Evolutionary conservation across 169 alveolate species (phyloP), one percentile per base, ranked within the genome.

Genomic region (Plasmodium gaboni): DNA sequence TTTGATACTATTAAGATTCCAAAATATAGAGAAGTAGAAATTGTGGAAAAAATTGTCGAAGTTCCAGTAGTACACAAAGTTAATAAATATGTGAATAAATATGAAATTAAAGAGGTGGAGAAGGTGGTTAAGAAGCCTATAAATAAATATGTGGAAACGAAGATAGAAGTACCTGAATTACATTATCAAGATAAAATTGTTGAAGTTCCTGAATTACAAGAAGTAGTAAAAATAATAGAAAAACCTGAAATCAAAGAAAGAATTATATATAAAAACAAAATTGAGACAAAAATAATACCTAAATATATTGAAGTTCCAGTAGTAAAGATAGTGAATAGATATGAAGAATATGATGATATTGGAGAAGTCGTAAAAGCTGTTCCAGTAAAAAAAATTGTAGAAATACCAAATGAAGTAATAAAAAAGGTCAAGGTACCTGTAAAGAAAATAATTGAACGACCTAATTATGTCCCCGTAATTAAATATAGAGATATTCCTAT

Each of bases 151-250:
- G 95, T 94, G 7, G 96, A 94, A 65, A 94, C 93, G 17, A 72
- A 89, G 38, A 93, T 94, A 3, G 96, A 94, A 67, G 94, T 92
- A 1, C 95, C 96, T n/a, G 95, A 94, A 26, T 72, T 94, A 2
- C 95, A 94, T 71, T 92, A 71, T 65, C 83, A 73, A 73, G 96
- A 94, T 53, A 89, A 76, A 73, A 92, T 94, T 12, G 94, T 94
- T 1, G 96, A 94, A 61, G 96, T 94, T 8, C 96, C 96, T 10
- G 96, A 94, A 71, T 74, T 92, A 73, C 96, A 94, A 72, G 96
- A 94, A 59, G 51, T 94, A 26, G 88, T 93, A 38, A 94, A 94
- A 60, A 76, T 94, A 6, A 93, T 94, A 0, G 92, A 88, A 53
- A 92, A 88, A 61, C 90, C 91, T 15, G 96, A 94, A 53, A 88